These are phyloP conservation scores for Leptographium lundbergii DNA, from an alignment of 2,329 filamentous ascomycete genomes.

Conservation along the genomic window DNA sequence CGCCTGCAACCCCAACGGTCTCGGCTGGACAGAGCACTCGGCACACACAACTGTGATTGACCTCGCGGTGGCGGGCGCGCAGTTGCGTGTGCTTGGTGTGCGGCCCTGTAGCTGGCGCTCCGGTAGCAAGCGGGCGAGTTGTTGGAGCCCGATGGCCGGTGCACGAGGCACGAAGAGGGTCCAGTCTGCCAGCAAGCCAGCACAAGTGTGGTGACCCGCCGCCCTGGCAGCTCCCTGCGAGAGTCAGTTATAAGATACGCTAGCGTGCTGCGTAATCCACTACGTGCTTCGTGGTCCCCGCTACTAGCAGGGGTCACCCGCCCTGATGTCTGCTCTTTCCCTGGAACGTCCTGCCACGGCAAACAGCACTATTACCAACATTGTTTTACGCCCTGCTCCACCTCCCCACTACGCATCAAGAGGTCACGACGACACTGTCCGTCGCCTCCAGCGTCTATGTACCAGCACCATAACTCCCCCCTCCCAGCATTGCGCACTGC, in stretches of 20 bases:
- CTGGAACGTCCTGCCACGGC: conserved; percentile 4
- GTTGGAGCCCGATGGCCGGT: background rate
- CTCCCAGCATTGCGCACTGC: background rate
- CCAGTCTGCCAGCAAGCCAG: background rate
- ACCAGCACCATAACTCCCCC: background rate
- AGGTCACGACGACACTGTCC: background rate
- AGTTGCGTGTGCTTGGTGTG: background rate
- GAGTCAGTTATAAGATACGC: conserved; percentile 2
- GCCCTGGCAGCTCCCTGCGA: conserved; percentile 3
- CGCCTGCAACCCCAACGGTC: conserved; percentile 1
- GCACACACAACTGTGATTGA: background rate
- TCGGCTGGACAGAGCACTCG: background rate
- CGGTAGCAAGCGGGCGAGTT: background rate
- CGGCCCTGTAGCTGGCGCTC: background rate
- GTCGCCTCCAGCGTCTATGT: background rate
- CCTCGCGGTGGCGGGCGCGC: background rate
- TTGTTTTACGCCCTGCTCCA: background rate
- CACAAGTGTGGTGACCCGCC: conserved; percentile 6
- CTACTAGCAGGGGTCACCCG: conserved; percentile 11
- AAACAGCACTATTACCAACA: conserved; percentile 5
- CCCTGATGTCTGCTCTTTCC: conserved; percentile 2
- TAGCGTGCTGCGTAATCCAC: conserved; percentile 12
- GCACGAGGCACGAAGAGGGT: background rate
- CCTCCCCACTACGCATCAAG: background rate
- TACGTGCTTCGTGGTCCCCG: conserved; percentile 9